These are phyloP conservation scores for Botrytis galanthina DNA, from an alignment of 2,329 filamentous ascomycete genomes.

Conservation along the genomic window DNA sequence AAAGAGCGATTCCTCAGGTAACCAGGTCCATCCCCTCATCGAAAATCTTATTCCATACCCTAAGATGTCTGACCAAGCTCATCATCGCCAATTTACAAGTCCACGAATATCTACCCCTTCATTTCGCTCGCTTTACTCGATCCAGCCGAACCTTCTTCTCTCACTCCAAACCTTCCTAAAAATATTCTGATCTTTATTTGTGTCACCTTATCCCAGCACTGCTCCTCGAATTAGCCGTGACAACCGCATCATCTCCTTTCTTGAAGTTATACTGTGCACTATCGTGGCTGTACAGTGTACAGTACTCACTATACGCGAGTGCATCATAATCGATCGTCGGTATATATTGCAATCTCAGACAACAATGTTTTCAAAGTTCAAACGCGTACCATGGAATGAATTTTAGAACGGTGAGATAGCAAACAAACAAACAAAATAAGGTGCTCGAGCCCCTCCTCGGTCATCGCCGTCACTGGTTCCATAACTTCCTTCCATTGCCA, in stretches of 20 bases:
- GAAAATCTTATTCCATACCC: not conserved
- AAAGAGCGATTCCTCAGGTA: not conserved
- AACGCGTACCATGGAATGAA: not conserved
- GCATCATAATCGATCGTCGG: not conserved
- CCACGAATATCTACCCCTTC: not conserved
- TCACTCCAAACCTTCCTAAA: not conserved
- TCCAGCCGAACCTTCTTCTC: not conserved
- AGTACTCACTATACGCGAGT: not conserved
- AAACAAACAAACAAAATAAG: not conserved
- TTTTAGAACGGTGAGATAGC: not conserved
- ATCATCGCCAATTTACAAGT: not conserved
- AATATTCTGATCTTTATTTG: not conserved
- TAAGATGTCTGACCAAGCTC: not conserved
- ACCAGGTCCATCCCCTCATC: not conserved
- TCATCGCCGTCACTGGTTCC: not conserved
- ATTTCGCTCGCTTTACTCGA: constrained; percentile 6
- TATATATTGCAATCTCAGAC: not conserved
- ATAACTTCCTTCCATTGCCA: not conserved
- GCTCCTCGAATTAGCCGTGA: not conserved
- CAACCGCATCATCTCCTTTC: not conserved
- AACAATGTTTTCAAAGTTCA: not conserved
- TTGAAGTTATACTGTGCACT: not conserved
- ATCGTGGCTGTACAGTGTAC: not conserved
- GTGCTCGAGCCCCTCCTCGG: not conserved
- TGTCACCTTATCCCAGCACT: not conserved